phyloP scores from a whole-genome alignment of 139 green algal species.

The Tetradesmus lagerheimii region DNA sequence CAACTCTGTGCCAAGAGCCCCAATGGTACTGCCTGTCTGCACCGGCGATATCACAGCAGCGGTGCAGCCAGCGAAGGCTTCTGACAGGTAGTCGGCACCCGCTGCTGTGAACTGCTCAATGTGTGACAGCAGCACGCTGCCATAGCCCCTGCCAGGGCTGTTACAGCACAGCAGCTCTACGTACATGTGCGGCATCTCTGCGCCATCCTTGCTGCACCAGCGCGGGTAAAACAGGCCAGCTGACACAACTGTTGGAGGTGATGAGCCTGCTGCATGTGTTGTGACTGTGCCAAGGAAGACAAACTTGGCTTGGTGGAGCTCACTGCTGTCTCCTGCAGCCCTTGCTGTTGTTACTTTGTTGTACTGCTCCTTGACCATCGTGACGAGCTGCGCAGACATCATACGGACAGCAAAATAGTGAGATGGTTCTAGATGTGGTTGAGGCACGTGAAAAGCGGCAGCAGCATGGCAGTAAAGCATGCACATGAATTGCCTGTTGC shows the following conservation, averaged over 20 bases:
- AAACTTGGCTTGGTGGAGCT: constrained; percentile 14
- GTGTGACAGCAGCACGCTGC: constrained; percentile 42
- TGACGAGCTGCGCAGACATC: constrained; percentile 36
- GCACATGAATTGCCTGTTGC: background rate
- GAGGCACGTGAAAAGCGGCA: too few relatives aligned
- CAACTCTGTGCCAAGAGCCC: background rate
- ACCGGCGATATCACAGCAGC: background rate
- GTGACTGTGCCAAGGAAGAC: background rate
- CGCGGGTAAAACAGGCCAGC: constrained; percentile 48
- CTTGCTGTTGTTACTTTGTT: constrained; percentile 9
- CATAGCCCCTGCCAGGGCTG: constrained; percentile 36
- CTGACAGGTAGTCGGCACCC: constrained; percentile 3
- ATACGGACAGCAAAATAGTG: too few relatives aligned
- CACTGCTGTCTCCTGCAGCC: background rate
- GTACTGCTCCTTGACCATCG: constrained; percentile 51
- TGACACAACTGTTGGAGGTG: constrained; percentile 7
- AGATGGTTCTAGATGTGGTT: too few relatives aligned
- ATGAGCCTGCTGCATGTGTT: background rate
- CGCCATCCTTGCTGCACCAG: constrained; percentile 7
- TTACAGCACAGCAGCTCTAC: constrained; percentile 47
- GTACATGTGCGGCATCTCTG: constrained; percentile 47
- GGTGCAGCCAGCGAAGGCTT: background rate
- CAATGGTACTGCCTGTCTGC: background rate
- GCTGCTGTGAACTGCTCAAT: constrained; percentile 44
- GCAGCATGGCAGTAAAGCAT: background rate